Evolutionary conservation across 2,329 filamentous ascomycete genomes (phyloP).

Genomic region (Plectosphaerella plurivora): DNA sequence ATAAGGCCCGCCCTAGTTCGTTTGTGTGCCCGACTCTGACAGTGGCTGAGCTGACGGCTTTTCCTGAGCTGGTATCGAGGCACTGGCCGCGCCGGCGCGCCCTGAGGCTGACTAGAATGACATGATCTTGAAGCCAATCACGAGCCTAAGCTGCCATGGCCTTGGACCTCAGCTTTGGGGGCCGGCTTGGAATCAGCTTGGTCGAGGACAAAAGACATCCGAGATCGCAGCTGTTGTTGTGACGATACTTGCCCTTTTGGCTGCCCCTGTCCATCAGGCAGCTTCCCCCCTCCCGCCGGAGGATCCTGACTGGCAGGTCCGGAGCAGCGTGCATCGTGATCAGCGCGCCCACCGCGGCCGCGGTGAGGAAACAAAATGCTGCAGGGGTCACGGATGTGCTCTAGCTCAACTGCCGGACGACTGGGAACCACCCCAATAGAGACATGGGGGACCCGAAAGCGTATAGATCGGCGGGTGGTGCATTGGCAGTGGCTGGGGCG

Average conservation of each 20-base stretch:
- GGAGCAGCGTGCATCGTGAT: too few relatives aligned
- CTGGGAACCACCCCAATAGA: constrained; percentile 1
- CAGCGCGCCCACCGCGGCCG: background rate
- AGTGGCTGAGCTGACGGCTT: background rate
- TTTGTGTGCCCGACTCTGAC: background rate
- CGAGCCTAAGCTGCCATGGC: background rate
- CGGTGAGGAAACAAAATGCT: too few relatives aligned
- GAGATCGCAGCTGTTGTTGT: background rate
- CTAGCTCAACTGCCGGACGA: constrained; percentile 1
- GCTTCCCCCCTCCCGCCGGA: background rate
- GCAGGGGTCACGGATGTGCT: constrained; percentile 1
- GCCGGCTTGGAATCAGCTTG: too few relatives aligned
- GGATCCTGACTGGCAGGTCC: too few relatives aligned
- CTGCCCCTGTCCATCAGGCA: background rate
- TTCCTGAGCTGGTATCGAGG: too few relatives aligned
- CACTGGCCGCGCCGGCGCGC: too few relatives aligned
- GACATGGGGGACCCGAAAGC: constrained; percentile 1
- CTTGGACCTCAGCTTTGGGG: background rate
- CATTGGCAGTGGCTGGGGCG: background rate
- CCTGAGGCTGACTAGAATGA: background rate
- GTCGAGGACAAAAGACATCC: background rate
- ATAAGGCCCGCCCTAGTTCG: background rate
- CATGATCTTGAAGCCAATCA: background rate
- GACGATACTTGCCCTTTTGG: background rate
- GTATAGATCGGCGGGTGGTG: background rate